Evolutionary conservation across 441 rosid genomes (phyloP).

Genomic region (Rhodomyrtus psidioides): DNA sequence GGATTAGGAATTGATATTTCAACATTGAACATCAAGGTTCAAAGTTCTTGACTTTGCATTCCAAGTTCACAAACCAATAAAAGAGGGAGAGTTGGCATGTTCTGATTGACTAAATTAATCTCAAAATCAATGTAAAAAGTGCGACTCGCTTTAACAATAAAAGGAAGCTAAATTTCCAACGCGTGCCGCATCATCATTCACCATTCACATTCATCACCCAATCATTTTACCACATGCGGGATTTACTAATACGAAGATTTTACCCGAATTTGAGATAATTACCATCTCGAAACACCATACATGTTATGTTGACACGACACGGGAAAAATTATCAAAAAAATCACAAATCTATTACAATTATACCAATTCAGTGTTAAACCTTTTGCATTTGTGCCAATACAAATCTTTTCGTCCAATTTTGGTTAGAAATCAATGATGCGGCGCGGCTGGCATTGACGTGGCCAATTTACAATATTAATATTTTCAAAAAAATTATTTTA

Average conservation of each 20-base stretch:
- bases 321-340: no score
- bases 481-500: no score
- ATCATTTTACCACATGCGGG: background rate
- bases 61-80: background rate
- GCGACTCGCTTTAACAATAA: background rate
- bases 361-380: no score
- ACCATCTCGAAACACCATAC: background rate
- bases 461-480: no score
- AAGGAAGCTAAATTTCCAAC: background rate
- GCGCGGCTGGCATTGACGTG: no score
- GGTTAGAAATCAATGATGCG: no score
- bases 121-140: background rate
- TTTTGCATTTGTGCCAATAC: no score
- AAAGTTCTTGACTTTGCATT: background rate
- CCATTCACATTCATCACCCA: background rate
- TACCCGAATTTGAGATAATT: background rate
- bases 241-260: background rate
- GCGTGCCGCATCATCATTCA: background rate
- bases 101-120: background rate
- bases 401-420: no score
- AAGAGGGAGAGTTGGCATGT: background rate
- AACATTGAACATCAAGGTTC: background rate
- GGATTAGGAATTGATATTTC: background rate
- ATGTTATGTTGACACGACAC: background rate
- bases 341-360: no score